phyloP scores from a whole-genome alignment of 164 flowering plant genomes.

The Vitis rupestris region DNA sequence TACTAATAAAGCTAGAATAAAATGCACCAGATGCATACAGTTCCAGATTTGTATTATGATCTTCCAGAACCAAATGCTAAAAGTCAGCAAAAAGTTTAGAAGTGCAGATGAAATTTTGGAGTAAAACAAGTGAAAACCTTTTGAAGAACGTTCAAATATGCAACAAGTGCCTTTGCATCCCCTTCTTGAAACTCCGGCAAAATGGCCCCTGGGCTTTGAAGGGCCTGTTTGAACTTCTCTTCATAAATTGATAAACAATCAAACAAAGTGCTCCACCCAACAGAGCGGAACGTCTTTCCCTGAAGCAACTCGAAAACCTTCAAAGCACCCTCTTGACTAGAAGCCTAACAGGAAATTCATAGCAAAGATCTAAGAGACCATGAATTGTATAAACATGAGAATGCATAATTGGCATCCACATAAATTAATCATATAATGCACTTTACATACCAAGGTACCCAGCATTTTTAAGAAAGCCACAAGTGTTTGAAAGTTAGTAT shows the following conservation, averaged over 20 bases:
- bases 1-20: too few species aligned
- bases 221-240: conserved; percentile 81
- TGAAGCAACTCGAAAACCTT: conserved; percentile 87
- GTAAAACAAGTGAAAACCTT: conserved; percentile 49
- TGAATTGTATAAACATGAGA: neutral
- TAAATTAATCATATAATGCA: neutral
- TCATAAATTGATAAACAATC: conserved; percentile 88
- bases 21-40: too few species aligned
- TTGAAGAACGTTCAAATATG: conserved; percentile 83
- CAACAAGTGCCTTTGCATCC: conserved; percentile 97
- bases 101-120: neutral
- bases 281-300: conserved; percentile 83
- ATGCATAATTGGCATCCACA: too few species aligned
- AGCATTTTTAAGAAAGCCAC: conserved; percentile 95
- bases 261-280: conserved; percentile 92
- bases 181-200: conserved; percentile 97
- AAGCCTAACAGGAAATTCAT: conserved; percentile 57
- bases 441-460: conserved; percentile 73
- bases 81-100: too few species aligned
- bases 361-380: neutral
- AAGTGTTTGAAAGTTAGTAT: conserved; percentile 82
- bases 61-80: too few species aligned
- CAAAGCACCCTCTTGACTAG: conserved; percentile 84
- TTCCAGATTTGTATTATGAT: too few species aligned
- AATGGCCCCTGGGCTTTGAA: conserved; percentile 69